Evolutionary conservation across 2,329 filamentous ascomycete species (phyloP), one percentile per base, ranked within the genome.

Genomic region (Xylariaceae sp.): DNA sequence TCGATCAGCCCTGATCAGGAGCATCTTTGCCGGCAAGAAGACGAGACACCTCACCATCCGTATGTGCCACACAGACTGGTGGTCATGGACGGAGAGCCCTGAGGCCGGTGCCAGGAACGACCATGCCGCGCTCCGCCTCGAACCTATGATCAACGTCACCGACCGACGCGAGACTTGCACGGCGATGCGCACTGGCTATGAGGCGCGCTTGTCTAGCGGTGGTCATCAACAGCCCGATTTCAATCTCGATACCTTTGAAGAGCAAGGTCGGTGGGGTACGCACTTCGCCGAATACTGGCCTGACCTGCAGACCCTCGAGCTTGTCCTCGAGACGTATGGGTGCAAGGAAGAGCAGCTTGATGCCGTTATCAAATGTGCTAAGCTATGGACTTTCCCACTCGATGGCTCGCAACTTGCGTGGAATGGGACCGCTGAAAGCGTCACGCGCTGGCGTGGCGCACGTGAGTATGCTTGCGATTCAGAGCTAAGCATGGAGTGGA

Each of bases 171-270:
- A 40, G 25, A 51, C 49, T 10, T 37, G 37, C 32, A 25, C 47
- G 2, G 49, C 58, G 6, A 62, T 62, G 60, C 37, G 37, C 2
- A 41, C 22, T 23, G 60, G 58, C 4, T 57, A 57, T 21, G 52
- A 55, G 21, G 53, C 58, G 11, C 60, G 60, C 7, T 54, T 49
- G 25, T 39, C 40, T 14, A 58, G 58, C 2, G 22, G 36, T 7
- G n/a, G n/a, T n/a, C n/a, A n/a, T n/a, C n/a, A n/a, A n/a, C 45
- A 60, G n/a, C 56, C 55, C 4, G 53, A 60, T 21, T 61, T 60
- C 33, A 37, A 37, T 7, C 47, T 61, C 5, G 56, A 59, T 27
- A 50, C 52, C 12, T 55, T 55, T 11, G 54, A 60, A 42, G 54
- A 54, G 17, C 46, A 49, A 21, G 53, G 53, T 1, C 50, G 55